A percentile compares a stretch with the other conserved stretches of the same genome.
phyloP scores from a whole-genome alignment of 1,139 yeast species.

The Saccharomyces hybrid region DNA sequence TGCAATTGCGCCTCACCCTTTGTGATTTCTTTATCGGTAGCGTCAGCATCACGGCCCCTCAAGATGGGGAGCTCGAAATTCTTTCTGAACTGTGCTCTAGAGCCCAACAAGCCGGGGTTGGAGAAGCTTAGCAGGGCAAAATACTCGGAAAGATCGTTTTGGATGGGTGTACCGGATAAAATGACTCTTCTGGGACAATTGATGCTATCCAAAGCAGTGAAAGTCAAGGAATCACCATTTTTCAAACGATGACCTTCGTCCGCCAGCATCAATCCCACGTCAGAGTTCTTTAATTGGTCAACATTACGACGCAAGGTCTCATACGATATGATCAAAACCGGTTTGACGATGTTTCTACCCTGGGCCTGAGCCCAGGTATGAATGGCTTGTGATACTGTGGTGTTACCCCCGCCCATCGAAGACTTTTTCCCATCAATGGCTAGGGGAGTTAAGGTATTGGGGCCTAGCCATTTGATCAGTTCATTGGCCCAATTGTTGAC shows the following conservation, averaged over 20 bases:
- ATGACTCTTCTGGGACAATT: conserved; percentile 85
- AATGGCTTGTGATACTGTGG: conserved; percentile 61
- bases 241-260: conserved; percentile 96
- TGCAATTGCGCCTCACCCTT: conserved; percentile 64
- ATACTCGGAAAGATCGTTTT: conserved; percentile 90
- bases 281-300: conserved; percentile 64
- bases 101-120: conserved; percentile 87
- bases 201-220: conserved; percentile 75
- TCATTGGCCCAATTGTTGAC: conserved; percentile 98
- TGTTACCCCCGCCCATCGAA: conserved; percentile 25
- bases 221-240: conserved; percentile 90
- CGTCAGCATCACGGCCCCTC: conserved; percentile 83
- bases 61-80: conserved; percentile 76
- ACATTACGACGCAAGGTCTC: conserved; percentile 88
- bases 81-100: conserved; percentile 73
- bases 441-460: conserved; percentile 76
- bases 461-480: conserved; percentile 91
- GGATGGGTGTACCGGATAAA: conserved; percentile 95
- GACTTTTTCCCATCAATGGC: conserved; percentile 80
- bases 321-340: conserved; percentile 90
- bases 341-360: conserved; percentile 86
- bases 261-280: conserved; percentile 81
- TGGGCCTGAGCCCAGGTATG: conserved; percentile 82
- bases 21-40: conserved; percentile 69
- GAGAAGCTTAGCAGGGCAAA: conserved; percentile 87